phyloP scores from a whole-genome alignment of 1,139 yeast genomes.

The Citeromyces hawaiiensis region DNA sequence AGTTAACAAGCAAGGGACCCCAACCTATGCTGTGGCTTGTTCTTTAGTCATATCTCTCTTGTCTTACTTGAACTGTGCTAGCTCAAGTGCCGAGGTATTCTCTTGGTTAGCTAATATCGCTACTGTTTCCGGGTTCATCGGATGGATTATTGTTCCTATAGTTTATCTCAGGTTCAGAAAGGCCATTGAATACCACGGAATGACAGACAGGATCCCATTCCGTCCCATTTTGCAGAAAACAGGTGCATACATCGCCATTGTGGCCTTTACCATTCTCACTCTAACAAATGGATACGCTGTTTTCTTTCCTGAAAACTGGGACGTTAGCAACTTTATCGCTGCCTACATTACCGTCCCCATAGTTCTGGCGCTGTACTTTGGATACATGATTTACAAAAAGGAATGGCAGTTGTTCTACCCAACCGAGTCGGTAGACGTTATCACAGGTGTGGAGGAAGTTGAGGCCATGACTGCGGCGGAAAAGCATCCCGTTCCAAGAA shows the following conservation, averaged over 20 bases:
- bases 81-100: slow-evolving; percentile 12
- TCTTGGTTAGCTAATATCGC: slow-evolving; percentile 26
- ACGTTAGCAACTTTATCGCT: slow-evolving; percentile 3
- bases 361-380: slow-evolving; percentile 30
- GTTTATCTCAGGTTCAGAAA: slow-evolving; percentile 41
- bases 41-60: slow-evolving; percentile 8
- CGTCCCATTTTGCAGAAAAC: slow-evolving; percentile 15
- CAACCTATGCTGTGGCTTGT: slow-evolving; percentile 26
- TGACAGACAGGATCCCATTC: slow-evolving; percentile 32
- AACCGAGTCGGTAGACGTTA: slow-evolving; percentile 22
- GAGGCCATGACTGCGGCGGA: slow-evolving; percentile 16
- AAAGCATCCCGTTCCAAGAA: slow-evolving; percentile 2
- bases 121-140: slow-evolving; percentile 29
- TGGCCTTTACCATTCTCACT: neutral
- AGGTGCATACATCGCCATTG: slow-evolving; percentile 1
- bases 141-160: slow-evolving; percentile 27
- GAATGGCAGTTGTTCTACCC: slow-evolving; percentile 15
- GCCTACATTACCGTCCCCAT: slow-evolving; percentile 11
- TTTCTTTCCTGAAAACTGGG: neutral
- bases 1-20: slow-evolving; percentile 50
- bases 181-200: slow-evolving; percentile 28
- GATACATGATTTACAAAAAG: slow-evolving; percentile 8
- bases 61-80: slow-evolving; percentile 17
- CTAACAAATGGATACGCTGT: slow-evolving; percentile 1
- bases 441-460: slow-evolving; percentile 23